These are phyloP conservation scores for Mycena rebaudengoi DNA, from an alignment of 768 basidiomycete genomes.

Conservation along the genomic window DNA sequence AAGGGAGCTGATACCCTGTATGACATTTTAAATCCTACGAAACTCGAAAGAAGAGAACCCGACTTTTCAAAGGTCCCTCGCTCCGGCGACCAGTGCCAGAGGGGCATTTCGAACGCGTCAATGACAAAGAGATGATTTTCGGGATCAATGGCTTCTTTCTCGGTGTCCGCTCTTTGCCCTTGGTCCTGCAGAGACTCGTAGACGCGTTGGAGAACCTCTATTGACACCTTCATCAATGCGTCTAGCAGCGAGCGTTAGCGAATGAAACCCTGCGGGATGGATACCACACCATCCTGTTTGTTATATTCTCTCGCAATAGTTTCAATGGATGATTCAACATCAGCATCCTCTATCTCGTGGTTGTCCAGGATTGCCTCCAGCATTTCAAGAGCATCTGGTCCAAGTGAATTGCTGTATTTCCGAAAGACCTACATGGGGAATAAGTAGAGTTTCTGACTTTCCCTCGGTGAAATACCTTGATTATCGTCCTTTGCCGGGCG, in stretches of 20 bases:
- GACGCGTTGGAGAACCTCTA: slow-evolving; percentile 71
- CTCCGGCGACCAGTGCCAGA: slow-evolving; percentile 90
- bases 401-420: slow-evolving; percentile 88
- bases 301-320: slow-evolving; percentile 88
- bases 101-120: slow-evolving; percentile 95
- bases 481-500: slow-evolving; percentile 54
- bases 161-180: slow-evolving; percentile 55
- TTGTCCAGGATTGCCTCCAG: slow-evolving; percentile 75
- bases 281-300: slow-evolving; percentile 79
- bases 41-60: slow-evolving; percentile 23
- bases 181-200: slow-evolving; percentile 79
- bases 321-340: slow-evolving; percentile 80
- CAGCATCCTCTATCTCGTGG: slow-evolving; percentile 75
- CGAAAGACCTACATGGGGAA: slow-evolving; percentile 69
- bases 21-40: slow-evolving; percentile 2
- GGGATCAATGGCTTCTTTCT: slow-evolving; percentile 77
- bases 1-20: slow-evolving; percentile 60
- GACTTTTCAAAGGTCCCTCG: slow-evolving; percentile 91
- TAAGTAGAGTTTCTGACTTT: not conserved
- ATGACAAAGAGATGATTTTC: slow-evolving; percentile 85
- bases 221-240: slow-evolving; percentile 83
- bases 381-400: slow-evolving; percentile 78
- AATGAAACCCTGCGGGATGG: not conserved
- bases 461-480: slow-evolving; percentile 47
- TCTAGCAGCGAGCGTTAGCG: slow-evolving; percentile 50